Evolutionary conservation across 2,329 filamentous ascomycete genomes (phyloP).

Genomic region (Fusarium decemcellulare): DNA sequence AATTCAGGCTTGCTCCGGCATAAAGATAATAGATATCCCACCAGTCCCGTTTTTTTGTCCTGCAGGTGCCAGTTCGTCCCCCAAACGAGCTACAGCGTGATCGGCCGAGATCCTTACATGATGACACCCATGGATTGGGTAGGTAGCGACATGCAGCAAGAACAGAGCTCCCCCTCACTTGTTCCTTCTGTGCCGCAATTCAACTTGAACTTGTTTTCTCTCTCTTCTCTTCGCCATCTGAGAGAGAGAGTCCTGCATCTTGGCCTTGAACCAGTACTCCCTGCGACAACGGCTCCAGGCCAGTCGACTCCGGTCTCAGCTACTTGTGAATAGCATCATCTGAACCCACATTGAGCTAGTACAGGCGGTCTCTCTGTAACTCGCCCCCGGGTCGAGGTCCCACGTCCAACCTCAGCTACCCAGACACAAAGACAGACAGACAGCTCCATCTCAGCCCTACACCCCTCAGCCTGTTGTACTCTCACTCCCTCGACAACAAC

Average conservation of each 20-base stretch:
- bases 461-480: slow-evolving; percentile 1
- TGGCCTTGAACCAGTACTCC: neutral
- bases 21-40: too few relatives aligned
- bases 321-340: slow-evolving; percentile 18
- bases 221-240: neutral
- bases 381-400: neutral
- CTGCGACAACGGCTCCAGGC: neutral
- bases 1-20: too few relatives aligned
- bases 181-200: slow-evolving; percentile 20
- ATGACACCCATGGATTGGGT: slow-evolving; percentile 10
- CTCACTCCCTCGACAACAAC: neutral
- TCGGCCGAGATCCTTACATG: slow-evolving; percentile 21
- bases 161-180: slow-evolving; percentile 27
- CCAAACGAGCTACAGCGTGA: slow-evolving; percentile 34
- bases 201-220: slow-evolving; percentile 9
- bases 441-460: slow-evolving; percentile 23
- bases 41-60: too few relatives aligned
- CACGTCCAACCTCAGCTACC: too few relatives aligned
- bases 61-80: neutral
- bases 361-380: neutral
- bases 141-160: slow-evolving; percentile 8
- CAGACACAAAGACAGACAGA: neutral
- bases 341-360: neutral
- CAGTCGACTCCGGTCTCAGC: neutral
- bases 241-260: neutral